Evolutionary conservation across 306 rosid species (phyloP).

Genomic region (Benincasa hispida): DNA sequence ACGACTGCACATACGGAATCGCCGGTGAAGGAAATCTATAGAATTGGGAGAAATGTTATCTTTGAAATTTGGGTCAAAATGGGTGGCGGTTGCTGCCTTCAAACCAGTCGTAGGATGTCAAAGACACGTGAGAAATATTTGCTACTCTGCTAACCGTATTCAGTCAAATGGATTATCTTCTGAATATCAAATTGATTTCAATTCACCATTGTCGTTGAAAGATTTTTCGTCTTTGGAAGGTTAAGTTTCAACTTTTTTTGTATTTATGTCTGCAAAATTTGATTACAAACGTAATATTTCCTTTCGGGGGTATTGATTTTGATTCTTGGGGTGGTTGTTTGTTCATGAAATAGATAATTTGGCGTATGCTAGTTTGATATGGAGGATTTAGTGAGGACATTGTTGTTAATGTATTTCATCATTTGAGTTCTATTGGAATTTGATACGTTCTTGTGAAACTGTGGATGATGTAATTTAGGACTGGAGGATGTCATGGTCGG

Average conservation of each 20-base stretch:
- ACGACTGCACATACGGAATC: not conserved
- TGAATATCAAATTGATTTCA: not conserved
- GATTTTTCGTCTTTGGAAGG: not conserved
- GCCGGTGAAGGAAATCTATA: not conserved
- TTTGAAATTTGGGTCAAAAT: not conserved
- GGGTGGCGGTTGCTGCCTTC: not conserved
- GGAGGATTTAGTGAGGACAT: not conserved
- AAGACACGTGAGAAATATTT: not conserved
- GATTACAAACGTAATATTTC: not conserved
- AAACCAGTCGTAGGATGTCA: not conserved
- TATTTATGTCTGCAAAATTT: not conserved
- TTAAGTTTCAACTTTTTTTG: not conserved
- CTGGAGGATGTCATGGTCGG: conserved; percentile 50
- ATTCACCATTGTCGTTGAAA: not conserved
- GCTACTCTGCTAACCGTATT: not conserved
- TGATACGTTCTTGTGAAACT: not conserved
- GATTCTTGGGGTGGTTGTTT: not conserved
- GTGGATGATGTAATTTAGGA: conserved; percentile 26
- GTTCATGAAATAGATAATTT: not conserved
- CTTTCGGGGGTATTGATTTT: not conserved
- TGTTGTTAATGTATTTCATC: not conserved
- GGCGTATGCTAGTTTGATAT: not conserved
- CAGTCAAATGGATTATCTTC: not conserved
- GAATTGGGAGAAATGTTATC: not conserved
- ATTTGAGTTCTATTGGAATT: not conserved